Conservation (phyloP, 2,329 filamentous ascomycete species). For the Colletotrichum sidae region DNA sequence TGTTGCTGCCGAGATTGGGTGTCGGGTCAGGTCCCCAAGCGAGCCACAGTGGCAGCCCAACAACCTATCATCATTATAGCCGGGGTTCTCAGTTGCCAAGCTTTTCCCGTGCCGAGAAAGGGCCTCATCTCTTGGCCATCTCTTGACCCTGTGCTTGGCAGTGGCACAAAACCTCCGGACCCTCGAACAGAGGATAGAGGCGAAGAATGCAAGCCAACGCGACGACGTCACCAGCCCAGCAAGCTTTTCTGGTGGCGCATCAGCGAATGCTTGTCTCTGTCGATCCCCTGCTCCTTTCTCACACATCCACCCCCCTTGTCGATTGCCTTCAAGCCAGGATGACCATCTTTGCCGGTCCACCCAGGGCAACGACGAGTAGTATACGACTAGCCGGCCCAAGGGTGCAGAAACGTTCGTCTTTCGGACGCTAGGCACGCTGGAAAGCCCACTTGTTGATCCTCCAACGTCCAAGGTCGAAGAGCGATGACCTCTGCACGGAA, state of each 20-base stretch:
- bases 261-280: constrained; percentile 26
- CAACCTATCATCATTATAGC: no score
- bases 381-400: background rate
- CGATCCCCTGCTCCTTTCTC: constrained; percentile 10
- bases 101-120: constrained; percentile 21
- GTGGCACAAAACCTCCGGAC: constrained; percentile 12
- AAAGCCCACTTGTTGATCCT: background rate
- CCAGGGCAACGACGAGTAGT: constrained; percentile 4
- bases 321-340: constrained; percentile 7
- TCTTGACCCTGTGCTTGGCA: constrained; percentile 27
- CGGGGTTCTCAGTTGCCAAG: constrained; percentile 9
- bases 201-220: background rate
- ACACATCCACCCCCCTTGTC: background rate
- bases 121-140: constrained; percentile 36
- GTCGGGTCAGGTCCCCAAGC: no score
- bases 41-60: no score
- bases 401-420: constrained; percentile 17
- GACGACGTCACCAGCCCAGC: constrained; percentile 27
- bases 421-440: background rate
- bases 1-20: no score
- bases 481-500: background rate
- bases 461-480: background rate
- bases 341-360: background rate
- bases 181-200: no score
- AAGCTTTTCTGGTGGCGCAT: constrained; percentile 34